These are phyloP conservation scores for Phaffia rhodozyma DNA, from an alignment of 1,284 basidiomycete species.

Conservation along the genomic window DNA sequence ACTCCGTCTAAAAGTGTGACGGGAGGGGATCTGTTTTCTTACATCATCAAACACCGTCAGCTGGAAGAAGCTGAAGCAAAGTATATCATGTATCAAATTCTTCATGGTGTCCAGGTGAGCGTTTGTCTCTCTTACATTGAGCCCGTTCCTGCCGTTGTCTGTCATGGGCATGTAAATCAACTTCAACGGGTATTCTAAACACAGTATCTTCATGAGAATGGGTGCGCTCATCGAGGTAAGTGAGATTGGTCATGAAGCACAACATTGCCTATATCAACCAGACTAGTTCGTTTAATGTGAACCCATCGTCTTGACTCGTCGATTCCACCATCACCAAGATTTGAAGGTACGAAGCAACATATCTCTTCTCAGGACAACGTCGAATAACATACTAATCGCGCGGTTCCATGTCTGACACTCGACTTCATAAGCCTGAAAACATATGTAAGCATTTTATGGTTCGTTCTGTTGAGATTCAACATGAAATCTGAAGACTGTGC, in stretches of 20 bases:
- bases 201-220: slow-evolving; percentile 10
- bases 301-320: not conserved
- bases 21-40: slow-evolving; percentile 14
- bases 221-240: slow-evolving; percentile 11
- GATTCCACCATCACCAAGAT: not conserved
- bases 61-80: slow-evolving; percentile 13
- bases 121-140: not conserved
- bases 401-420: not conserved
- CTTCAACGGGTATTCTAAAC: too few species aligned
- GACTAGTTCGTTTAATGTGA: not conserved
- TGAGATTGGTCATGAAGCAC: too few species aligned
- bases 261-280: too few species aligned
- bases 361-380: not conserved
- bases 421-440: slow-evolving; percentile 10
- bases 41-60: slow-evolving; percentile 3
- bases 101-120: slow-evolving; percentile 14
- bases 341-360: slow-evolving; percentile 4
- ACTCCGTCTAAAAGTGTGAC: slow-evolving; percentile 2
- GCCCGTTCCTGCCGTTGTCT: too few species aligned
- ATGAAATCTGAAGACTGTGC: not conserved
- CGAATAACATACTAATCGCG: not conserved
- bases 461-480: too few species aligned
- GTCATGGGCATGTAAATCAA: not conserved
- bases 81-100: slow-evolving; percentile 11
- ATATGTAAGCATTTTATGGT: not conserved